Base-by-base conservation (phyloP, 768 basidiomycete genomes). In the Boletus vermiculosoides region DNA sequence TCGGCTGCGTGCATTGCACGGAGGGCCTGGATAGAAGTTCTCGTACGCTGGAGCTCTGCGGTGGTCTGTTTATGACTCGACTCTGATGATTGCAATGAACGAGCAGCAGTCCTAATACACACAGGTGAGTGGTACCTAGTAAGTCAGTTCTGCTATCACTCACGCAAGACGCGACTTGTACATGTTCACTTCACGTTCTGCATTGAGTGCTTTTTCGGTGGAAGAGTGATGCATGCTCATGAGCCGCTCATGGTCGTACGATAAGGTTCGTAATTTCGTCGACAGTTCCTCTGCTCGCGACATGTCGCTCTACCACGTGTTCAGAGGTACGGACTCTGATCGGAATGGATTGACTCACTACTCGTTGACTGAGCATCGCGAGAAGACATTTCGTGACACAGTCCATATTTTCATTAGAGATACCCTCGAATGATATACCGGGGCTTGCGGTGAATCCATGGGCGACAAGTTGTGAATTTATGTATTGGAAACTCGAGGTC, bases 231-330 rank as follows among this genome's bases (percentile, higher is more conserved):
- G 79, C 80, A 92, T 84, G 1, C 82, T 80, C 34, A 74, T 73
- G 57, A 93, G 77, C 13, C 92, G 81, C 66, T 92, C 90, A 56
- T 91, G 79, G 62, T 94, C 92, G 58, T 94, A 94, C 3, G 83
- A 81, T 1, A 93, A 75, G 2, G 89, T 92, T 23, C 90, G 80
- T 18, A 89, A 71, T 63, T 90, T 90, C 0, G 88, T 85, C 0
- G 84, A 80, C 6, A 93, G 63, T 12, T 89, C 84, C 65, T 94
- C 92, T 36, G 87, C 84, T n/a, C 84, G 77, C 11, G 81, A 75
- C 84, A 93, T 88, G 69, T 94, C 92, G 65, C 86, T 78, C 84
- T 85, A 60, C 39, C 30, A 51, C 55, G 56, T 41, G 60, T 54
- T 72, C 25, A 68, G 58, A 54, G 31, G 16, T 46, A 40, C 1